A percentile compares a stretch with the other conserved stretches of the same genome.
Conservation (phyloP, 2,329 filamentous ascomycete species). For the Diplodia corticola region DNA sequence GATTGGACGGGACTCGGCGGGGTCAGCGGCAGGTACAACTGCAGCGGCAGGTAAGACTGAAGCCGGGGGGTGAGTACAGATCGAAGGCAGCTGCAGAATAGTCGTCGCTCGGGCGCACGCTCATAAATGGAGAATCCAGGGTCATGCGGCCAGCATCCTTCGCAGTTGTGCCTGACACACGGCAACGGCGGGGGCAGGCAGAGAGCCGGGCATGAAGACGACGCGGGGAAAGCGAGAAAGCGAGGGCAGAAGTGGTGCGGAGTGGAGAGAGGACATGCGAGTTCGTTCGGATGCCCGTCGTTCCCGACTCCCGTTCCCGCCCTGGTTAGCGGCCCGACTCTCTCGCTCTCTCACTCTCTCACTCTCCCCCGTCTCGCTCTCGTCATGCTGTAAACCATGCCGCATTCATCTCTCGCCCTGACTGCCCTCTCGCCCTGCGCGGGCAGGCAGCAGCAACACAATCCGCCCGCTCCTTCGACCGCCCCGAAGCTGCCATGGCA, state of each 20-base stretch:
- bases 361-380: background rate
- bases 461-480: too few species aligned
- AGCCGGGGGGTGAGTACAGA: too few species aligned
- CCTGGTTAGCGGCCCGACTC: background rate
- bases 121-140: slow-evolving; percentile 1
- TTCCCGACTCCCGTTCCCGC: background rate
- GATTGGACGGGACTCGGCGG: background rate
- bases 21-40: background rate
- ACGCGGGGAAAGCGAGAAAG: slow-evolving; percentile 7
- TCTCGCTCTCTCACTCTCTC: background rate
- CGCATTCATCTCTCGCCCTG: background rate
- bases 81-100: too few species aligned
- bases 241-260: slow-evolving; percentile 13
- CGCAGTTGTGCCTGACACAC: background rate
- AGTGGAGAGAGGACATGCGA: slow-evolving; percentile 9
- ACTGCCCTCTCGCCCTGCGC: background rate
- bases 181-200: background rate
- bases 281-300: background rate
- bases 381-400: background rate
- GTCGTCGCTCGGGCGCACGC: background rate
- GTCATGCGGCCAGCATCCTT: background rate
- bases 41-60: background rate
- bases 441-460: background rate
- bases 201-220: background rate
- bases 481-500: background rate